Evolutionary conservation across 192 early-diverging fungal genomes (phyloP), one percentile per base, ranked within the genome.

Genomic region (Lobulomyces angularis): DNA sequence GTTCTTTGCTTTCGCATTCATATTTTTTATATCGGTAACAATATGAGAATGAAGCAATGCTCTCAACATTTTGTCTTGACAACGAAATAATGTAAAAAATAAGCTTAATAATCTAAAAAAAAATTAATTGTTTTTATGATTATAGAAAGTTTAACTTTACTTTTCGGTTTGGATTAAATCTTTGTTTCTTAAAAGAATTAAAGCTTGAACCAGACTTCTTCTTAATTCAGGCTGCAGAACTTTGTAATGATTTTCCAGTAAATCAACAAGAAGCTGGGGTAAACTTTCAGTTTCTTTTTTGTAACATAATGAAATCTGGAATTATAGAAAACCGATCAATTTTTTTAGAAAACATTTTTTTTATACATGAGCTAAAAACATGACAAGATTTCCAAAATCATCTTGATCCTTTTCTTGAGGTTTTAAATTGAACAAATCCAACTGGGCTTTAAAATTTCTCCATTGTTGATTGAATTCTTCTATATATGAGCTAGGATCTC

Each of bases 61-160:
- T 27, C 95, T 79, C 36, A 99, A 79, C 22, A 66, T 59, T 59
- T 97, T 96, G 66, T 99, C 95, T 37, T 69, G 79, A 58, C 83
- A 88, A 17, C 88, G 74, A 62, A 99, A 99, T 29, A 99, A 74
- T 18, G 83, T 88, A 46, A 97, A 99, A 58, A 97, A 99, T 48
- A 97, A 69, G 14, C 89, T 80, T 45, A 99, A 74, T 20, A 82
- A 64, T 20, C 60, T 66, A 23, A 30, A 11, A 43, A 17, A n/a
- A 34, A 21, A 27, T 23, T 7, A 8, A 23, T 24, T 6, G 8
- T 8, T 23, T 27, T 23, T 14, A 21, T 8, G 20, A 34, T 5
- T 31, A 35, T 11, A 5, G 43, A 7, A n/a, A 1, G 3, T 64
- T 37, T 61, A 58, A 17, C 56, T 51, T 59, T 60, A 80, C 79